Conservation (phyloP, 768 basidiomycete species). For the Hydnomerulius pinastri region DNA sequence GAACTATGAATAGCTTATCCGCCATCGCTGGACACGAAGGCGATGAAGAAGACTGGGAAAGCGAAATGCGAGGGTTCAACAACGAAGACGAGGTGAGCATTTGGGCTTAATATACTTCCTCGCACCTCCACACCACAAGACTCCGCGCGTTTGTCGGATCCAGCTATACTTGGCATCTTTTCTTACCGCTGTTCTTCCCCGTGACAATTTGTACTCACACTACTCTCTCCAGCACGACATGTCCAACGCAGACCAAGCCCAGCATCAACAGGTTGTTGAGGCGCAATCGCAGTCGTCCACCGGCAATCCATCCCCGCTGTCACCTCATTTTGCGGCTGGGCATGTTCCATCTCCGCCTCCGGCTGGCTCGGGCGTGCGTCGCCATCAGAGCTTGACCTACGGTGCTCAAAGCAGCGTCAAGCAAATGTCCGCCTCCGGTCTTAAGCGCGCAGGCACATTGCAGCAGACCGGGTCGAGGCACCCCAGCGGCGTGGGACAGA, state of each 20-base stretch:
- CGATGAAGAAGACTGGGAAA: slow-evolving; percentile 88
- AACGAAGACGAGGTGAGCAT: slow-evolving; percentile 67
- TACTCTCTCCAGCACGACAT: slow-evolving; percentile 24
- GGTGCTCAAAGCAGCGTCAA: slow-evolving; percentile 55
- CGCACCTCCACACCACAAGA: neutral
- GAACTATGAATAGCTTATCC: slow-evolving; percentile 78
- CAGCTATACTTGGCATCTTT: slow-evolving; percentile 11
- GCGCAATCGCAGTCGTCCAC: slow-evolving; percentile 43
- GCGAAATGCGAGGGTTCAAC: slow-evolving; percentile 55
- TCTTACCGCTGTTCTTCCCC: slow-evolving; percentile 14
- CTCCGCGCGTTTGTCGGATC: slow-evolving; percentile 1
- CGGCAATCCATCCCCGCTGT: slow-evolving; percentile 53
- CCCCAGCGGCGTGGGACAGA: slow-evolving; percentile 30
- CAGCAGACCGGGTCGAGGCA: slow-evolving; percentile 46
- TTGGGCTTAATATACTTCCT: slow-evolving; percentile 6
- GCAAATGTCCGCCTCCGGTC: slow-evolving; percentile 49
- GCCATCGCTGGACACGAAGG: slow-evolving; percentile 86
- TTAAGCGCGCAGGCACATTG: slow-evolving; percentile 78
- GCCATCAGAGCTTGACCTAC: slow-evolving; percentile 80
- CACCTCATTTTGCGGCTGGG: slow-evolving; percentile 57
- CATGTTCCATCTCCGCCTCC: slow-evolving; percentile 72
- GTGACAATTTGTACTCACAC: slow-evolving; percentile 16
- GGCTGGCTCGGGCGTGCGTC: slow-evolving; percentile 67
- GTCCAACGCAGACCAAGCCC: slow-evolving; percentile 24
- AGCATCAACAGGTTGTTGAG: slow-evolving; percentile 54